These are phyloP conservation scores for Mycoemilia scoparia DNA, from an alignment of 192 early-diverging fungal genomes.

Conservation along the genomic window DNA sequence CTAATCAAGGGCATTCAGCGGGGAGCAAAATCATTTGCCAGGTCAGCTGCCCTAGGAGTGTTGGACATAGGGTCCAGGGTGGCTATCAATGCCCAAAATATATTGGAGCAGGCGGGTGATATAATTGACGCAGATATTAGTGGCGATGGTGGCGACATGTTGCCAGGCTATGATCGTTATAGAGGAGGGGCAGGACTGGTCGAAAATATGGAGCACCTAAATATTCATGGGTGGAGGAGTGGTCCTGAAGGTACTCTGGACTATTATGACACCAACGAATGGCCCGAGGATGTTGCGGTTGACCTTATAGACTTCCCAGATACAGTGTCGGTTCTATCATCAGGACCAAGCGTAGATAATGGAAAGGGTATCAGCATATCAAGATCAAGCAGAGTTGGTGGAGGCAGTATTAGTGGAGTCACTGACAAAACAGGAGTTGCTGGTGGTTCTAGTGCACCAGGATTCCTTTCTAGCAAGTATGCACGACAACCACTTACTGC, in stretches of 20 bases:
- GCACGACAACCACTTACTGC: slow-evolving; percentile 71
- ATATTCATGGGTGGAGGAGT: too few relatives aligned
- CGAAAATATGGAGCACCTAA: too few relatives aligned
- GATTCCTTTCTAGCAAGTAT: slow-evolving; percentile 49
- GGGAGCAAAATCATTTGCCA: slow-evolving; percentile 77
- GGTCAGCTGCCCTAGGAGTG: slow-evolving; percentile 77
- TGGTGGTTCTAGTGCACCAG: slow-evolving; percentile 7
- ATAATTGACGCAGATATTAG: slow-evolving; percentile 36
- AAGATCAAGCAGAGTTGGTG: slow-evolving; percentile 1
- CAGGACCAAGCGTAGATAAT: too few relatives aligned
- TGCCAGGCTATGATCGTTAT: slow-evolving; percentile 3
- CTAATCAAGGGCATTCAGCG: slow-evolving; percentile 73
- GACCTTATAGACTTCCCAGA: slow-evolving; percentile 27
- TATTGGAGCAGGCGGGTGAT: slow-evolving; percentile 79
- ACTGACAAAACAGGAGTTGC: not conserved
- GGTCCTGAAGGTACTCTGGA: too few relatives aligned
- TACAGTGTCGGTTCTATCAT: slow-evolving; percentile 18
- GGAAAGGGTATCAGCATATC: slow-evolving; percentile 6
- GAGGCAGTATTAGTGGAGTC: slow-evolving; percentile 3
- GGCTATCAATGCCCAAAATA: slow-evolving; percentile 72
- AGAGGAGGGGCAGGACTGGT: slow-evolving; percentile 9
- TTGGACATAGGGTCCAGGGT: slow-evolving; percentile 72
- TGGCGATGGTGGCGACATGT: slow-evolving; percentile 3
- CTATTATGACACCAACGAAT: too few relatives aligned
- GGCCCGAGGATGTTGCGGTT: too few relatives aligned